Evolutionary conservation across 805 yeast genomes (phyloP), one percentile per base, ranked within the genome.

Genomic region (Lachancea cidri): DNA sequence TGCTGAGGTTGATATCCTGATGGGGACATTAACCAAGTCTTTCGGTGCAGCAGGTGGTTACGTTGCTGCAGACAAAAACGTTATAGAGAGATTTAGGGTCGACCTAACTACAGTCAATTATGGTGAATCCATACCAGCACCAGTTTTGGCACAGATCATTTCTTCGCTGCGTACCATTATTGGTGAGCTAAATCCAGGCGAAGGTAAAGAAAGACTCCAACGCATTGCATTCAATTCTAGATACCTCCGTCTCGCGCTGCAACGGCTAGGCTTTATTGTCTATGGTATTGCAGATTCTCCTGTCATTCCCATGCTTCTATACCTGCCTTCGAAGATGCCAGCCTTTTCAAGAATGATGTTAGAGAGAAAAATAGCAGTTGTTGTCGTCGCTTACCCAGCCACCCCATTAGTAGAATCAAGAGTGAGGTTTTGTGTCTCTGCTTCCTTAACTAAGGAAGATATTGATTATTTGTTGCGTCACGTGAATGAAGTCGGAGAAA

Each of bases 41-140:
- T 93, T 93, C 63, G 98, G 99, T 61, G 98, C 98, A 14, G 87
- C 98, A 32, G 99, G 99, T 58, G 99, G 98, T 35, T 93, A 93
- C 61, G 70, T 93, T 48, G 91, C 96, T n/a, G 94, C 83, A 35
- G 72, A 72, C 48, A 73, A 79, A 56, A 67, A 64, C 36, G 66
- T 86, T 24, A 82, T 91, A 37, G 89, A 87, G 54, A 76, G 81
- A 54, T 68, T 93, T 47, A 78, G 89, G 65, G 53, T 84, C 31
- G 81, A 78, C 53, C 77, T 86, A 54, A 73, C 86, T 49, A 83
- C 89, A 22, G 77, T 81, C 49, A 72, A 70, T 33, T 86, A 88
- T 58, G 81, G 93, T 33, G 99, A 93, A 67, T 70, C 93, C 9
- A 81, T 82, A 31, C 79, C 96, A n/a, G 91, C 96, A 4, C 87